Percentiles rank a stretch among this genome's conserved stretches.
Conservation (phyloP, 176 grass and related monocot species). For the Rhipidocladum racemiflorum region DNA sequence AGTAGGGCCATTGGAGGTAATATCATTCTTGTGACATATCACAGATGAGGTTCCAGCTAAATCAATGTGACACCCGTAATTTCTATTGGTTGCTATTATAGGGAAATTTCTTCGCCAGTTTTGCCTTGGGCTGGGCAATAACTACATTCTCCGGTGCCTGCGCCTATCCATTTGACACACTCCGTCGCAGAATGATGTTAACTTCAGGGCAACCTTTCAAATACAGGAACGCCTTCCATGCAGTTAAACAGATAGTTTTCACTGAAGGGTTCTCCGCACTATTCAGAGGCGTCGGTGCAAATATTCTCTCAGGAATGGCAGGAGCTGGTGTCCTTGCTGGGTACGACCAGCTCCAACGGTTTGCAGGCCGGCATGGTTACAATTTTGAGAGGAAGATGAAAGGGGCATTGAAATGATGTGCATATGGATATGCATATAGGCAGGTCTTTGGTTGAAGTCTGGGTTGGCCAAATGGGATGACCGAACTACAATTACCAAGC, state of each 20-base stretch:
- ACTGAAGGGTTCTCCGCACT: constrained; percentile 71
- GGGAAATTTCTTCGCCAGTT: constrained; percentile 92
- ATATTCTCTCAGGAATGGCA: constrained; percentile 84
- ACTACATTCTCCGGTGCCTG: constrained; percentile 90
- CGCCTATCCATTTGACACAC: constrained; percentile 85
- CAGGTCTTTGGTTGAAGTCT: constrained; percentile 23
- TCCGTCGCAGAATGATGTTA: constrained; percentile 93
- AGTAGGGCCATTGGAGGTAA: constrained; percentile 81
- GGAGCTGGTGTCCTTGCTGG: constrained; percentile 89
- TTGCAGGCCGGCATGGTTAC: constrained; percentile 43
- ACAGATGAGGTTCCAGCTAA: background rate
- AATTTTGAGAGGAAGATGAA: constrained; percentile 54
- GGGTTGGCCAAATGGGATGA: constrained; percentile 7
- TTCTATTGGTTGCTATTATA: constrained; percentile 38
- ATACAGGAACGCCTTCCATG: constrained; percentile 67
- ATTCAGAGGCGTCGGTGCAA: constrained; percentile 75
- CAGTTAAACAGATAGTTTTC: constrained; percentile 57
- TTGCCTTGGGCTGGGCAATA: constrained; percentile 78
- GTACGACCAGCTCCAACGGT: constrained; percentile 72
- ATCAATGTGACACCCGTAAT: background rate
- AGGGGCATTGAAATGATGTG: constrained; percentile 46
- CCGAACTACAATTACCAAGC: background rate
- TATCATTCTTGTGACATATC: constrained; percentile 17
- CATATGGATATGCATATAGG: background rate
- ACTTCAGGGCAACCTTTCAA: constrained; percentile 75